These are phyloP conservation scores for Hevea brasiliensis DNA, from an alignment of 345 rosid genomes.

Conservation along the genomic window DNA sequence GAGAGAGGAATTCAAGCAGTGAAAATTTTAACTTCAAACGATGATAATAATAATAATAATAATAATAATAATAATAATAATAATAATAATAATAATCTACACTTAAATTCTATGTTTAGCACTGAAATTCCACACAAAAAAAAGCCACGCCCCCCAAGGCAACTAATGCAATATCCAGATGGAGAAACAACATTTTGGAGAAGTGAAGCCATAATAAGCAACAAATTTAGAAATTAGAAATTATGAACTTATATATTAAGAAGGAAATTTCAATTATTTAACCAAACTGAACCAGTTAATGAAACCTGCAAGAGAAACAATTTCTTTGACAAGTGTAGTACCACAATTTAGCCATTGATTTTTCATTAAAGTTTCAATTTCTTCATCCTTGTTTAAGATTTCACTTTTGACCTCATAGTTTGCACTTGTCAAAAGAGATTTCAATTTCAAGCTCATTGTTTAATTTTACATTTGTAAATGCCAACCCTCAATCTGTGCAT, in stretches of 20 bases:
- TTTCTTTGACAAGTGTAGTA: not conserved
- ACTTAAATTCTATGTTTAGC: not conserved
- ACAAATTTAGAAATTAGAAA: no score
- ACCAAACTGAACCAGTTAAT: not conserved
- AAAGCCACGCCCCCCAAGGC: not conserved
- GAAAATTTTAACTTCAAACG: not conserved
- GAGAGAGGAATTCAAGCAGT: not conserved
- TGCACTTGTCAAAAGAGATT: not conserved
- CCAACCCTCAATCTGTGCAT: not conserved
- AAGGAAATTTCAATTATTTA: not conserved
- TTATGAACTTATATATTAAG: not conserved
- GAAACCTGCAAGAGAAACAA: not conserved
- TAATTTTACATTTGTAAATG: not conserved
- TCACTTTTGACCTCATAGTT: no score
- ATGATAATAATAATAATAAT: no score
- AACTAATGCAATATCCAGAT: not conserved
- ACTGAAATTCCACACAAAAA: not conserved
- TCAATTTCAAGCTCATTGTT: not conserved
- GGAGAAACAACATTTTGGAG: not conserved
- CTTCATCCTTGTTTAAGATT: not conserved
- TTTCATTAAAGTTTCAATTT: not conserved
- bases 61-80: no score
- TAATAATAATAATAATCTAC: no score
- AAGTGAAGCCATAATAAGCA: not conserved
- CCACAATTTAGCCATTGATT: not conserved